phyloP scores from a whole-genome alignment of 306 rosid species.

The Castanea crenata region DNA sequence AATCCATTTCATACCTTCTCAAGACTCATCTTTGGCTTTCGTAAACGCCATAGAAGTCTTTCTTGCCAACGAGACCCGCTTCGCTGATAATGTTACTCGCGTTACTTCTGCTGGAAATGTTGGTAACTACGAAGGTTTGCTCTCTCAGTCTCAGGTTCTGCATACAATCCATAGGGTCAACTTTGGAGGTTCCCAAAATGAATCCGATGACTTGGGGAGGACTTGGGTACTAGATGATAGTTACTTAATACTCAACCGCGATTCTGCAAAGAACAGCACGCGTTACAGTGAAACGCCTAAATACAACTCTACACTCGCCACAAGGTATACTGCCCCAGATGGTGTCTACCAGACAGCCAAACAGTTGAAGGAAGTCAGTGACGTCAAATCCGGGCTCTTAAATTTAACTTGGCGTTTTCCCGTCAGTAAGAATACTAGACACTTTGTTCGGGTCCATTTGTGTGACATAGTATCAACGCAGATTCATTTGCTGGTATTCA shows the following conservation, averaged over 20 bases:
- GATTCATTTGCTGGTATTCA: rapidly evolving
- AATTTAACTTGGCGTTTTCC: too few species aligned
- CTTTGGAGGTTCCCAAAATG: constrained; percentile 25
- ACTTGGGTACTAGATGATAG: background rate
- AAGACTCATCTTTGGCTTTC: constrained; percentile 23
- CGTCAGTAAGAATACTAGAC: too few species aligned
- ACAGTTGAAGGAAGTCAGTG: too few species aligned
- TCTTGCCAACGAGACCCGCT: constrained; percentile 16
- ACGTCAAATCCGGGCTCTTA: rapidly evolving
- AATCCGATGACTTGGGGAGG: background rate
- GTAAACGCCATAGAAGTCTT: constrained; percentile 55
- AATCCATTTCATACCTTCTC: constrained; percentile 32
- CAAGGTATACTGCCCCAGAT: too few species aligned
- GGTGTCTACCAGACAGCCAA: too few species aligned
- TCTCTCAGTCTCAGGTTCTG: background rate
- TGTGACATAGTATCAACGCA: rapidly evolving
- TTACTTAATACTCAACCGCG: too few species aligned
- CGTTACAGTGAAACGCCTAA: rapidly evolving
- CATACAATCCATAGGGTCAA: constrained; percentile 30
- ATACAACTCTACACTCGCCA: too few species aligned
- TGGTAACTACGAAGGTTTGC: background rate
- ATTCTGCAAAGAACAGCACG: too few species aligned
- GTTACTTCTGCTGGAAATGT: background rate
- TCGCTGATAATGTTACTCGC: rapidly evolving
- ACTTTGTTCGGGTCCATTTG: too few species aligned